phyloP scores from a whole-genome alignment of 768 basidiomycete genomes.

The Guyanaporus albipodus region DNA sequence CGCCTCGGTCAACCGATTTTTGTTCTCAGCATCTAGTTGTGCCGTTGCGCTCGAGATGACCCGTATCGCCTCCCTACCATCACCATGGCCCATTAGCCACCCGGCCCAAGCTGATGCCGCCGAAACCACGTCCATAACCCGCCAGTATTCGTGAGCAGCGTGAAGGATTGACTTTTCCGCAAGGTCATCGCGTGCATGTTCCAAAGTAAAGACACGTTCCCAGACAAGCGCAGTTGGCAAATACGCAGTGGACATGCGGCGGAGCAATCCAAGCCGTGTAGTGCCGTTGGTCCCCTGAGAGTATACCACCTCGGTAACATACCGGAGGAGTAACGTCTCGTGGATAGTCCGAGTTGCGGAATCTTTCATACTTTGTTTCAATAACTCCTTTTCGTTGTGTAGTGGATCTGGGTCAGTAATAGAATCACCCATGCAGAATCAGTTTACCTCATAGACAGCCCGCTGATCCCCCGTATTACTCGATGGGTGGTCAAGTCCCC shows the following conservation, averaged over 20 bases:
- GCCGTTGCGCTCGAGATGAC: conserved; percentile 34
- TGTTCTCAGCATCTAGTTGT: conserved; percentile 25
- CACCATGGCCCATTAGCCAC: conserved; percentile 43
- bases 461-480: conserved; percentile 16
- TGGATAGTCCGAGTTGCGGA: conserved; percentile 40
- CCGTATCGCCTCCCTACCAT: conserved; percentile 39
- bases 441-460: conserved; percentile 34
- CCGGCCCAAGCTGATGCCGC: conserved; percentile 43
- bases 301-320: conserved; percentile 34
- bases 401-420: not conserved
- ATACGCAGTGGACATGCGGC: conserved; percentile 40
- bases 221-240: conserved; percentile 43
- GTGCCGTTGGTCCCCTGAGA: conserved; percentile 18
- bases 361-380: conserved; percentile 46
- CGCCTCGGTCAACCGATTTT: conserved; percentile 33
- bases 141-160: conserved; percentile 43
- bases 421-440: not conserved
- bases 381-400: conserved; percentile 33
- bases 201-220: conserved; percentile 38
- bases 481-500: conserved; percentile 41
- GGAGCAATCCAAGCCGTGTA: conserved; percentile 30
- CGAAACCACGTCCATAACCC: conserved; percentile 32
- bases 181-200: conserved; percentile 15
- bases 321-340: conserved; percentile 44
- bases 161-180: conserved; percentile 18